These are phyloP conservation scores for Ceriops zippeliana DNA, from an alignment of 345 rosid genomes.

Conservation along the genomic window DNA sequence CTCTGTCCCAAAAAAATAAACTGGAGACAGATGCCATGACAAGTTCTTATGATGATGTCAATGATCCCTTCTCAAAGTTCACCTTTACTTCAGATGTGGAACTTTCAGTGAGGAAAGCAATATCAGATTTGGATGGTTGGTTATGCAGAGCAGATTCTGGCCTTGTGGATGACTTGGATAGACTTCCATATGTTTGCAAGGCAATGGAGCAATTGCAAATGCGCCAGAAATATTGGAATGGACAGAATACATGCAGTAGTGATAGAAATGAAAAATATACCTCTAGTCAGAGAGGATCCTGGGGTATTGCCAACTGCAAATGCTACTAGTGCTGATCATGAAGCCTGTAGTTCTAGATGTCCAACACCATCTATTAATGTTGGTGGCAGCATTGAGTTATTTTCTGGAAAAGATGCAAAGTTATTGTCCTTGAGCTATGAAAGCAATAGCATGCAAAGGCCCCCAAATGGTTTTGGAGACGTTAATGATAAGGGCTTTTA, in stretches of 20 bases:
- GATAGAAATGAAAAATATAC: conserved; percentile 24
- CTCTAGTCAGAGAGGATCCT: conserved; percentile 25
- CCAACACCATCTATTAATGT: conserved; percentile 23
- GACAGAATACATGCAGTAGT: conserved; percentile 34
- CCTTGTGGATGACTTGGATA: conserved; percentile 81
- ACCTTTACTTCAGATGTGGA: conserved; percentile 78
- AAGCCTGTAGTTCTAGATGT: conserved; percentile 16
- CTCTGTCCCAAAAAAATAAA: conserved; percentile 45
- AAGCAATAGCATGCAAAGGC: conserved; percentile 28
- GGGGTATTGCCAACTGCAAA: conserved; percentile 21
- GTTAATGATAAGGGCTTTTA: conserved; percentile 53
- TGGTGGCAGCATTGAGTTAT: conserved; percentile 28
- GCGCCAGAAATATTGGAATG: conserved; percentile 78
- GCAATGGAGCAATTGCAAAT: conserved; percentile 75
- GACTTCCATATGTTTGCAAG: conserved; percentile 87
- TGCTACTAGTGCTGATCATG: conserved; percentile 30
- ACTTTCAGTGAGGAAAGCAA: conserved; percentile 76
- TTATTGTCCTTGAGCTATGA: conserved; percentile 46
- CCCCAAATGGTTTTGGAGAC: conserved; percentile 35
- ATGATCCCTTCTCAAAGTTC: conserved; percentile 72
- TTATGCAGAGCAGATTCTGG: conserved; percentile 82
- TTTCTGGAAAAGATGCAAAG: conserved; percentile 32
- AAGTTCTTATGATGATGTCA: conserved; percentile 22
- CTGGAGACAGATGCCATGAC: conserved; percentile 14
- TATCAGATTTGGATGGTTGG: conserved; percentile 87